Conservation (phyloP, 164 flowering plant genomes). For the Cinnamomum chago region DNA sequence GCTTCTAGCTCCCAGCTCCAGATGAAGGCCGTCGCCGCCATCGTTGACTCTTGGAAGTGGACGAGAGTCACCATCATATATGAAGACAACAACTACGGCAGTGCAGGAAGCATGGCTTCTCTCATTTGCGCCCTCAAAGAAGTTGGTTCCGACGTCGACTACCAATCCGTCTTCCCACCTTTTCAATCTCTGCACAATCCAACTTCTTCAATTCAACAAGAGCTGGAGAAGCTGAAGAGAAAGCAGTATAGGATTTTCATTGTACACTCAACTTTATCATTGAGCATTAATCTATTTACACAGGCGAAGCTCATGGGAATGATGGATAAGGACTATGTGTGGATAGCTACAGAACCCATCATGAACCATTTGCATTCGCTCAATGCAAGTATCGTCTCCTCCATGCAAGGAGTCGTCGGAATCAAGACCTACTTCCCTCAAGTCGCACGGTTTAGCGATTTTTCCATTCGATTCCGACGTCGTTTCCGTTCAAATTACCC, state of each 20-base stretch:
- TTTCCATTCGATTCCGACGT: conserved; percentile 1
- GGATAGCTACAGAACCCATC: conserved; percentile 9
- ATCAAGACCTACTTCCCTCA: conserved; percentile 9
- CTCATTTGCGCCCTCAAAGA: conserved; percentile 11
- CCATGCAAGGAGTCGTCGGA: conserved; percentile 22
- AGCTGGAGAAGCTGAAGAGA: conserved; percentile 18
- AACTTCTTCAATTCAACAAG: conserved; percentile 1
- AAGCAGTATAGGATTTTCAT: conserved; percentile 29
- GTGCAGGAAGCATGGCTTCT: neutral
- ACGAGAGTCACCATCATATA: conserved; percentile 26
- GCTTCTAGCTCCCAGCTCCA: conserved; percentile 18
- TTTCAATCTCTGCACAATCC: conserved; percentile 11
- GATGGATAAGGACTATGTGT: conserved; percentile 14
- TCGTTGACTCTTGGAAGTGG: conserved; percentile 27
- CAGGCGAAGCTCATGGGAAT: conserved; percentile 16
- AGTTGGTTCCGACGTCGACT: conserved; percentile 17
- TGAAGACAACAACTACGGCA: conserved; percentile 17
- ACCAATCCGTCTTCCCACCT: conserved; percentile 15
- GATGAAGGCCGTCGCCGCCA: conserved; percentile 31
- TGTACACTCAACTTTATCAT: conserved; percentile 18
- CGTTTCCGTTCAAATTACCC: conserved; percentile 7
- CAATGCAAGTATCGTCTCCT: conserved; percentile 6
- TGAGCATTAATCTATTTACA: conserved; percentile 14
- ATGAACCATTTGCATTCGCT: conserved; percentile 4
- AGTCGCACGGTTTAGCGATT: neutral